A percentile compares a stretch with the other conserved stretches of the same genome.
phyloP scores from a whole-genome alignment of 164 flowering plant species.

The Annona cherimola region DNA sequence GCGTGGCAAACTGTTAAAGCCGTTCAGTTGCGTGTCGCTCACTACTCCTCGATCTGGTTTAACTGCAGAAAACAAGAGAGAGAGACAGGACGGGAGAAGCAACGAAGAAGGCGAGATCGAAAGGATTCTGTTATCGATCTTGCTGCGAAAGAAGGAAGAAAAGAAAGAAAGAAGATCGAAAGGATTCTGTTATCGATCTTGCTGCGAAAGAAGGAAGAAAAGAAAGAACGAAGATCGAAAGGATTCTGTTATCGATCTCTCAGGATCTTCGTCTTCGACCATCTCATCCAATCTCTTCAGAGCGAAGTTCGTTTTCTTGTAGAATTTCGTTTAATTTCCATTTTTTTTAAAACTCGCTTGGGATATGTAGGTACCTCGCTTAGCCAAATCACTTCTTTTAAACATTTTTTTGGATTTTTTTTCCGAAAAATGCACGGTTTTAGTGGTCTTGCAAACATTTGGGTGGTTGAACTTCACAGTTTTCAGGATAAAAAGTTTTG shows the following conservation, averaged over 20 bases:
- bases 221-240: not conserved
- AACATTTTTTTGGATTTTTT: not conserved
- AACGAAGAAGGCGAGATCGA: too few relatives aligned
- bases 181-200: too few relatives aligned
- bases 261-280: not conserved
- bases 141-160: too few relatives aligned
- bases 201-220: not conserved
- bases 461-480: not conserved
- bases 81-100: too few relatives aligned
- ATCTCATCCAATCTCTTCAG: not conserved
- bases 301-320: slow-evolving; percentile 7
- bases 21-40: too few relatives aligned
- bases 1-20: too few relatives aligned
- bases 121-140: too few relatives aligned
- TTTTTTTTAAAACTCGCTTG: not conserved
- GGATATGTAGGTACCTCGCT: not conserved
- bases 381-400: not conserved
- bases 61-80: too few relatives aligned
- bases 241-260: not conserved
- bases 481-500: not conserved
- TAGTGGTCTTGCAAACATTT: not conserved
- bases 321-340: slow-evolving; percentile 1
- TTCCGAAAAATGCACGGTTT: not conserved
- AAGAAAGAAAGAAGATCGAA: too few relatives aligned
- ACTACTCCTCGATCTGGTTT: too few relatives aligned